Conservation (phyloP, 1,284 basidiomycete species). For the Heliocybe sulcata region DNA sequence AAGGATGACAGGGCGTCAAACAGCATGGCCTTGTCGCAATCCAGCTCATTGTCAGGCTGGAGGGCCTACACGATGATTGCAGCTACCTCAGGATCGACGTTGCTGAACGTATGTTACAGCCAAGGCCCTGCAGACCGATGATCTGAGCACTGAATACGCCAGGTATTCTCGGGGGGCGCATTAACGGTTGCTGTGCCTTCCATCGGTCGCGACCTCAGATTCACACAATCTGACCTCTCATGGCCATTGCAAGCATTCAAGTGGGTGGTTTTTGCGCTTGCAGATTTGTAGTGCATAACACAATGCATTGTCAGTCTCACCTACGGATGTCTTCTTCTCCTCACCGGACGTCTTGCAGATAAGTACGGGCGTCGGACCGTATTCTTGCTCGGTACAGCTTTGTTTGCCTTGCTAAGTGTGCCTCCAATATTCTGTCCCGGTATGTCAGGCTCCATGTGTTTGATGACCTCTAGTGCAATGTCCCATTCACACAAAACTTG, state of each 20-base stretch:
- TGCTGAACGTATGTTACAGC: neutral
- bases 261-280: neutral
- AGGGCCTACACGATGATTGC: neutral
- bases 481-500: neutral
- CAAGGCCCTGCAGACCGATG: neutral
- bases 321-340: neutral
- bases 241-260: neutral
- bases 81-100: neutral
- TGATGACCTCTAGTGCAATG: neutral
- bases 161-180: neutral
- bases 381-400: neutral
- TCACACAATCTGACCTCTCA: neutral
- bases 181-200: neutral
- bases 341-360: neutral
- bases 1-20: no score
- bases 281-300: neutral
- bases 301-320: neutral
- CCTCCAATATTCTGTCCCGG: neutral
- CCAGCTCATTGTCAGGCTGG: neutral
- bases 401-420: neutral
- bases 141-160: neutral
- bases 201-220: neutral
- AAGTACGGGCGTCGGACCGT: neutral
- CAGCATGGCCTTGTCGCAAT: no score
- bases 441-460: neutral